Base-by-base conservation (phyloP, 257 asterid genomes). In the Petrea volubilis region DNA sequence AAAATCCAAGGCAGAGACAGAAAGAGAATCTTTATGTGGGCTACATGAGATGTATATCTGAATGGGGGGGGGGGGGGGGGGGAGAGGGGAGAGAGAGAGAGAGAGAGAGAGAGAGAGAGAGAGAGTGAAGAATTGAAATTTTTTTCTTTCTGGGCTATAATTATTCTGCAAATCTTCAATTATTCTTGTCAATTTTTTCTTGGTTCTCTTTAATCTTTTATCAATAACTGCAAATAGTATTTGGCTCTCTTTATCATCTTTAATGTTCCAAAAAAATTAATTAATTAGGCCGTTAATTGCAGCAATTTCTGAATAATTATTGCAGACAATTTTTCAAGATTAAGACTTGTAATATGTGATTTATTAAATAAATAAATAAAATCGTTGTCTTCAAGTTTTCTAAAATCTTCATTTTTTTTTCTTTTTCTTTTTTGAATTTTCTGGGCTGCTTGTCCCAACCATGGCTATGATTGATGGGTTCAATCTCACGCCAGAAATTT, bases 21-120 rank as follows among this genome's bases (percentile, higher is more conserved):
- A 68, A 62, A 72, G 77, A 29, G 53, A 72, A 72, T 68, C 70
- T 76, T 57, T 33, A n/a, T n/a, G 13, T 6, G 68, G 76, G 57
- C 66, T 73, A 56, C 76, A 68, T 55, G 72, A 68, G 75, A 68
- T 52, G 73, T 44, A 60, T 68, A 71, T 60, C 75, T n/a, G 46
- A 47, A 60, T 10, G 56, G 68, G 62, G 36, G 51, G 36, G 72
- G 52, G 74, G 49, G 15, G 14, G 46, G 20, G 64, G 47, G 52
- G 5, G 63, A 41, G 46, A 64, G n/a, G n/a, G 47, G 17, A 41
- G 46, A 64, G 62, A 64, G 63, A 56, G 50, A 27, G 53, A 60
- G 23, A 64, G 59, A 28, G 53, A 38, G 66, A 33, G 33, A 46
- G 29, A 7, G 49, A 11, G 64, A 28, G 40, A 59, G 8, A 49